Percentiles rank a stretch among this genome's conserved stretches.
Conservation (phyloP, 1,139 yeast genomes). For the Pichia sp. region DNA sequence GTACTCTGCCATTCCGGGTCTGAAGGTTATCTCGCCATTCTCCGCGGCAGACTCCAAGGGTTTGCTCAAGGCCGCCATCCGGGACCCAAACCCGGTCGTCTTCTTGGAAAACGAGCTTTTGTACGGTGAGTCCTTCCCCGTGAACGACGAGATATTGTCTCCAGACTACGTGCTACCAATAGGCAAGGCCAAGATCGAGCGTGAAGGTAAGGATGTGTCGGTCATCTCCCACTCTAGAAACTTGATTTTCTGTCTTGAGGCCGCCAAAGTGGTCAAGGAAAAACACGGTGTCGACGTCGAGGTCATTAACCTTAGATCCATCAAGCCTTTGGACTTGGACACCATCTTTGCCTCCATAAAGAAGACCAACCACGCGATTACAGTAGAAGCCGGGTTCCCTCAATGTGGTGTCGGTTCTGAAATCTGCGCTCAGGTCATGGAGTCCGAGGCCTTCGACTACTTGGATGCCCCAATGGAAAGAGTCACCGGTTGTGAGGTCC, state of each 20-base stretch:
- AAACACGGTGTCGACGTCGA: slow-evolving; percentile 88
- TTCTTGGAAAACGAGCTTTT: slow-evolving; percentile 93
- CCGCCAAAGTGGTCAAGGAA: slow-evolving; percentile 82
- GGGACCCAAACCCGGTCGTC: slow-evolving; percentile 98
- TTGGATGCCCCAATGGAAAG: slow-evolving; percentile 98
- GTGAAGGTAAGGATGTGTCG: slow-evolving; percentile 86
- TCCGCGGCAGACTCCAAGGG: slow-evolving; percentile 97
- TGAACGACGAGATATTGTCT: slow-evolving; percentile 83
- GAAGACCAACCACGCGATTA: slow-evolving; percentile 94
- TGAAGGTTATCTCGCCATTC: slow-evolving; percentile 93
- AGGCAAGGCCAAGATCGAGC: slow-evolving; percentile 94
- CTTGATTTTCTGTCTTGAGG: slow-evolving; percentile 78
- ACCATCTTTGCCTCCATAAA: slow-evolving; percentile 83
- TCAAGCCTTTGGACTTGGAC: slow-evolving; percentile 92
- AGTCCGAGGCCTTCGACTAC: slow-evolving; percentile 96
- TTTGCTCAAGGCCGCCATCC: slow-evolving; percentile 87
- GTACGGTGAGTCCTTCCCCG: slow-evolving; percentile 88
- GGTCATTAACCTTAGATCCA: slow-evolving; percentile 92
- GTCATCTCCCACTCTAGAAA: slow-evolving; percentile 90
- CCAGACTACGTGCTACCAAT: slow-evolving; percentile 89
- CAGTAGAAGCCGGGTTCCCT: slow-evolving; percentile 98
- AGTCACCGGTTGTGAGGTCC: slow-evolving; percentile 99
- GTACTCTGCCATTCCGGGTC: slow-evolving; percentile 98
- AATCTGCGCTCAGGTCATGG: slow-evolving; percentile 97
- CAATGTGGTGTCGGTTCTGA: slow-evolving; percentile 98